Percentiles rank a stretch among this genome's conserved stretches.
These are phyloP conservation scores for Aaosphaeria pasadenensis DNA, from an alignment of 2,329 filamentous ascomycete species.

Conservation along the genomic window DNA sequence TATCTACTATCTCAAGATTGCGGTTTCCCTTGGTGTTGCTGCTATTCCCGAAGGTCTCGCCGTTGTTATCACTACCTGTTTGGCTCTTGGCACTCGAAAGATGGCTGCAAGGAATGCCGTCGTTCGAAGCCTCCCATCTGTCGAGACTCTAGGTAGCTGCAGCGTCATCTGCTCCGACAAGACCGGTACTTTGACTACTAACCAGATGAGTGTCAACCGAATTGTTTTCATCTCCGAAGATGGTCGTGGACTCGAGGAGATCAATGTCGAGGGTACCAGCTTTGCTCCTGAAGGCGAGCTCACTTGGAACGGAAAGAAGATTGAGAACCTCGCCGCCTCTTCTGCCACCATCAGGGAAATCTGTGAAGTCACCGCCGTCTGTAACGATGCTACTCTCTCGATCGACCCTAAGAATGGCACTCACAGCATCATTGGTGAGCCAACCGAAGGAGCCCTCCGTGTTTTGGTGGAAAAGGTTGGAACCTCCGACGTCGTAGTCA, in stretches of 20 bases:
- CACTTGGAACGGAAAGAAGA: conserved; percentile 62
- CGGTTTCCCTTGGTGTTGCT: conserved; percentile 94
- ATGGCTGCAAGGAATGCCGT: conserved; percentile 99
- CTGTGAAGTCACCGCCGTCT: conserved; percentile 67
- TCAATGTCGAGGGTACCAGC: conserved; percentile 88
- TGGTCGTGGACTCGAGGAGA: conserved; percentile 74
- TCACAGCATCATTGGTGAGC: conserved; percentile 85
- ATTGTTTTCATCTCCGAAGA: conserved; percentile 76
- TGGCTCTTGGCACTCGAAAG: conserved; percentile 92
- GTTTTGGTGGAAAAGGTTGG: conserved; percentile 94
- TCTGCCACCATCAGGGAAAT: conserved; percentile 81
- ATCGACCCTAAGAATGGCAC: conserved; percentile 73
- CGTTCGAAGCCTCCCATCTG: conserved; percentile 90
- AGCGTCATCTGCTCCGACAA: conserved; percentile 99
- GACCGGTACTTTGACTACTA: conserved; percentile 95
- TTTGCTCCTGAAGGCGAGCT: conserved; percentile 82
- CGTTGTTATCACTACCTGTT: conserved; percentile 97
- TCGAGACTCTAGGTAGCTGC: conserved; percentile 97
- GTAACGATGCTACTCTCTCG: conserved; percentile 82
- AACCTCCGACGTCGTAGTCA: conserved; percentile 64
- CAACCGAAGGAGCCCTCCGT: conserved; percentile 89
- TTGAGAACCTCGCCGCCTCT: conserved; percentile 65
- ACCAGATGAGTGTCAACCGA: conserved; percentile 98
- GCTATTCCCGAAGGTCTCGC: conserved; percentile 97
- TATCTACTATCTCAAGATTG: conserved; percentile 99